Conservation (phyloP, 306 rosid species). For the Citrullus colocynthis region DNA sequence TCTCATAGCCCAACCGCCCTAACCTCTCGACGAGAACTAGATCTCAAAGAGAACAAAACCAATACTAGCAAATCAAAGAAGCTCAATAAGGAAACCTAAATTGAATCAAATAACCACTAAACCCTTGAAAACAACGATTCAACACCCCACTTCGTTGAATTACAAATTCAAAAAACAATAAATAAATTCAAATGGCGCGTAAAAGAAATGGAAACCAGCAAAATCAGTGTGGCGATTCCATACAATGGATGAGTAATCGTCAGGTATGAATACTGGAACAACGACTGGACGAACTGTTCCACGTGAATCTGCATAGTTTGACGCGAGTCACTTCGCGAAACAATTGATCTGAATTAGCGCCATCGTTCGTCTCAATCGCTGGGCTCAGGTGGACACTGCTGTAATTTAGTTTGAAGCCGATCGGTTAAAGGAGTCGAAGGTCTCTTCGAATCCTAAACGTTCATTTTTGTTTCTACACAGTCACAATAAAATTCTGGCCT, state of each 20-base stretch:
- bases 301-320: neutral
- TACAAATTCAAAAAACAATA: neutral
- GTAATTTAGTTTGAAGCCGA: neutral
- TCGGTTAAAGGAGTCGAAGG: neutral
- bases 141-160: neutral
- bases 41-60: neutral
- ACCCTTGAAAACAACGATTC: neutral
- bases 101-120: neutral
- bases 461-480: neutral
- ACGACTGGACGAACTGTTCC: neutral
- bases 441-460: neutral
- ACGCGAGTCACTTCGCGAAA: neutral
- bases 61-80: neutral
- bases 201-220: neutral
- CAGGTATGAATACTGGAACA: neutral
- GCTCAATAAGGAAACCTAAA: neutral
- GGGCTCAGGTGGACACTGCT: neutral
- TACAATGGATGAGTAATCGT: neutral
- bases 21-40: constrained; percentile 11
- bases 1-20: constrained; percentile 26
- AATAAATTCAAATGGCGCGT: neutral
- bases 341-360: neutral
- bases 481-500: neutral
- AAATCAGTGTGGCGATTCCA: neutral
- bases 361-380: neutral